Conservation (phyloP, 768 basidiomycete species). For the Leccinum fibrillosum region DNA sequence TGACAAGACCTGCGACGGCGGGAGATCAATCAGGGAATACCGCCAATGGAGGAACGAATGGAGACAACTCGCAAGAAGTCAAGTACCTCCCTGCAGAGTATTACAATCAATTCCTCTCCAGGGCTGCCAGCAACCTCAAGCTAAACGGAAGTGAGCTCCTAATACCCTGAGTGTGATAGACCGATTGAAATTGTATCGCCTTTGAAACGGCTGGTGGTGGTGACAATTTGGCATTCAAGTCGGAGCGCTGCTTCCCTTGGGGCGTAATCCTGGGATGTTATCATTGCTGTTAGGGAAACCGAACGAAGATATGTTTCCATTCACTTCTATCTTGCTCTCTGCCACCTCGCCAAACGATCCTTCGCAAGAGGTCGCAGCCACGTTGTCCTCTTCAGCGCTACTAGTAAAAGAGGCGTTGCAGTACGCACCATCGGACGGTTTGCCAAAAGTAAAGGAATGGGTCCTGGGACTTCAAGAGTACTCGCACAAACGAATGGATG, state of each 20-base stretch:
- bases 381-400: constrained; percentile 45
- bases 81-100: constrained; percentile 43
- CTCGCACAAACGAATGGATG: constrained; percentile 58
- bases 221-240: not conserved
- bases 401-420: constrained; percentile 66
- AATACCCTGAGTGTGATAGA: no score
- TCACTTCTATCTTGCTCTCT: constrained; percentile 18
- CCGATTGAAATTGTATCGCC: not conserved
- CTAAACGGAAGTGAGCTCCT: constrained; percentile 29
- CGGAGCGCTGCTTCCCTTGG: not conserved
- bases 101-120: constrained; percentile 56
- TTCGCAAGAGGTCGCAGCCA: constrained; percentile 42
- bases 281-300: not conserved
- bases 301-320: constrained; percentile 12
- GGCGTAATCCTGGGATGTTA: not conserved
- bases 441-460: constrained; percentile 58
- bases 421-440: constrained; percentile 66
- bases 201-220: not conserved
- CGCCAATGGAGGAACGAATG: not conserved
- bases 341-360: constrained; percentile 11
- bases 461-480: constrained; percentile 60
- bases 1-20: not conserved
- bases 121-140: constrained; percentile 50
- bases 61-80: not conserved
- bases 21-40: not conserved